Conservation (phyloP, 1,284 basidiomycete genomes). For the Singerocomus inundabilis region DNA sequence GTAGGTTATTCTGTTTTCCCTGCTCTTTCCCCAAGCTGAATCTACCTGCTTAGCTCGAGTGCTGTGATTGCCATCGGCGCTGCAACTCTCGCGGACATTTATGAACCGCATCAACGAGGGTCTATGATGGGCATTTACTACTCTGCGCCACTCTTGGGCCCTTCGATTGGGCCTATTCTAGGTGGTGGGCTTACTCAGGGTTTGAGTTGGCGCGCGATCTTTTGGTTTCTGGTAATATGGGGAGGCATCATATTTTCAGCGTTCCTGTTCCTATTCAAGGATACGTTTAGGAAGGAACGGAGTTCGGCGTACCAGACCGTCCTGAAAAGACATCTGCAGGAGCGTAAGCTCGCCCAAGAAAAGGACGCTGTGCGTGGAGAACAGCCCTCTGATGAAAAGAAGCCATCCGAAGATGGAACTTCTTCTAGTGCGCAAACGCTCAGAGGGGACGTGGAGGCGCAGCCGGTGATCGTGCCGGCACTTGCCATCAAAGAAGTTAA, state of each 20-base stretch:
- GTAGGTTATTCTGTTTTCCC: conserved; percentile 34
- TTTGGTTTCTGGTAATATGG: conserved; percentile 79
- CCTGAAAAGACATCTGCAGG: conserved; percentile 34
- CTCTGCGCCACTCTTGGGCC: conserved; percentile 58
- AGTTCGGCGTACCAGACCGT: conserved; percentile 74
- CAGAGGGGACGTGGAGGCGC: conserved; percentile 25
- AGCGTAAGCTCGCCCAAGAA: conserved; percentile 1
- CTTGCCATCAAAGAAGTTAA: conserved; percentile 36
- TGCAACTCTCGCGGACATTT: conserved; percentile 81
- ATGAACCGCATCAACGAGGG: conserved; percentile 76
- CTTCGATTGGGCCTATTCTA: conserved; percentile 67
- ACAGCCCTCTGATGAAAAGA: conserved; percentile 8
- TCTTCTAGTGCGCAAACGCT: background rate
- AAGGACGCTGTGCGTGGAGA: conserved; percentile 11
- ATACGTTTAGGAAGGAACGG: conserved; percentile 79
- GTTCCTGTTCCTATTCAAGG: conserved; percentile 72
- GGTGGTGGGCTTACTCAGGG: conserved; percentile 70
- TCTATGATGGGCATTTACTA: conserved; percentile 83
- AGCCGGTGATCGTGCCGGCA: background rate
- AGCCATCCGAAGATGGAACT: background rate
- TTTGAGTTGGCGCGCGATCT: conserved; percentile 76
- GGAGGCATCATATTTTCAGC: conserved; percentile 54
- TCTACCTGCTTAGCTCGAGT: conserved; percentile 50
- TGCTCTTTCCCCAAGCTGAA: background rate
- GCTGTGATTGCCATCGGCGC: conserved; percentile 79